Conservation (phyloP, 2,329 filamentous ascomycete species). For the Westerdykella aurantiaca region DNA sequence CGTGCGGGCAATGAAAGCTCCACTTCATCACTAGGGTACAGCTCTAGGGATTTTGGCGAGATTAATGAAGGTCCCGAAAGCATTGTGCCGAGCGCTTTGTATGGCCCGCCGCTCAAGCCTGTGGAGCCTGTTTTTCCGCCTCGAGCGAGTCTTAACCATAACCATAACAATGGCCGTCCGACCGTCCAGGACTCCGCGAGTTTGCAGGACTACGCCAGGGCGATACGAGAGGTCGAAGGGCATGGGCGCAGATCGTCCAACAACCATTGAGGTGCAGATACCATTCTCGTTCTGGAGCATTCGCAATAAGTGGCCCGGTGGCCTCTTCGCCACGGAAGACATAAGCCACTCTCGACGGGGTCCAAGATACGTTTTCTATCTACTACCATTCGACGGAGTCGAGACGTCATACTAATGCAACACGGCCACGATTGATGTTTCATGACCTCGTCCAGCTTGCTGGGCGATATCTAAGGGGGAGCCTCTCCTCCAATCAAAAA, state of each 20-base stretch:
- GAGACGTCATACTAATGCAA: no score
- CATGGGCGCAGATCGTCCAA: neutral
- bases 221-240: constrained; percentile 22
- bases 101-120: constrained; percentile 11
- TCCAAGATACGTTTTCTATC: no score
- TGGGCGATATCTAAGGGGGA: no score
- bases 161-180: neutral
- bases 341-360: no score
- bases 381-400: no score
- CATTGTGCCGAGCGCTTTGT: constrained; percentile 25
- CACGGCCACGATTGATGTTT: no score
- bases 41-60: neutral
- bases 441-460: no score
- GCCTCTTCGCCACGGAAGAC: no score
- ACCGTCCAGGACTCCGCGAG: neutral
- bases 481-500: constrained; percentile 2
- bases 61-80: constrained; percentile 18
- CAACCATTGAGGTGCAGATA: no score
- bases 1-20: constrained; percentile 14
- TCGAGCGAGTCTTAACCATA: constrained; percentile 7
- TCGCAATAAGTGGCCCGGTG: no score
- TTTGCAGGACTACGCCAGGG: constrained; percentile 20
- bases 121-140: constrained; percentile 11
- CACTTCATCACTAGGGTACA: constrained; percentile 5
- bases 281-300: no score